Percentiles rank a stretch among this genome's conserved stretches.
phyloP scores from a whole-genome alignment of 441 rosid species.

The Cnidoscolus chayamansa region DNA sequence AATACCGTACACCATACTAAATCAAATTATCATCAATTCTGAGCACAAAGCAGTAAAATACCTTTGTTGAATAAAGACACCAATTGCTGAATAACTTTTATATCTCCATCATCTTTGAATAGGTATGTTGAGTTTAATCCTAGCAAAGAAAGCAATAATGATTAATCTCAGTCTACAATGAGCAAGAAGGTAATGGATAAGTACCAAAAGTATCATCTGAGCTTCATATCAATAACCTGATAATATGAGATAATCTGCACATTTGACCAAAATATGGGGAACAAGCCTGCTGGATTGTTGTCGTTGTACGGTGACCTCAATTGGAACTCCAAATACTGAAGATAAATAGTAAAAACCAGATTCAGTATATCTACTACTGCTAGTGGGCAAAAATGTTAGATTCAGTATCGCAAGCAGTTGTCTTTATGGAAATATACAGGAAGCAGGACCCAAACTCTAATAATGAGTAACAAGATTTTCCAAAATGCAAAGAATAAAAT shows the following conservation, averaged over 20 bases:
- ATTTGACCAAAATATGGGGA: slow-evolving; percentile 63
- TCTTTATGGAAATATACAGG: neutral
- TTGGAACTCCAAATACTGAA: slow-evolving; percentile 83
- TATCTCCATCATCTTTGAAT: slow-evolving; percentile 82
- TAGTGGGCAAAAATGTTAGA: neutral
- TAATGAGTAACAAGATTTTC: neutral
- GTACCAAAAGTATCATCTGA: neutral
- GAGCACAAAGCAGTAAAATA: slow-evolving; percentile 24
- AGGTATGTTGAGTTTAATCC: slow-evolving; percentile 62
- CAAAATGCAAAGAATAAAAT: slow-evolving; percentile 6
- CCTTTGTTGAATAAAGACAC: slow-evolving; percentile 76
- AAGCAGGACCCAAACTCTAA: neutral
- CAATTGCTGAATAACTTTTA: slow-evolving; percentile 62
- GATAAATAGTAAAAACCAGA: slow-evolving; percentile 10
- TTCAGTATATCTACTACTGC: slow-evolving; percentile 14
- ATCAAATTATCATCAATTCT: slow-evolving; percentile 8
- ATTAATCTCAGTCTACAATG: slow-evolving; percentile 9
- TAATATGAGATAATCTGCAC: slow-evolving; percentile 76
- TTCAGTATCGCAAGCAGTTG: neutral
- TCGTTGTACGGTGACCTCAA: slow-evolving; percentile 65
- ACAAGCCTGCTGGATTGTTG: slow-evolving; percentile 63
- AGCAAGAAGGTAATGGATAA: slow-evolving; percentile 4
- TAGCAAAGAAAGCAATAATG: slow-evolving; percentile 25
- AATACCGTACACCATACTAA: slow-evolving; percentile 6
- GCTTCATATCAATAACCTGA: slow-evolving; percentile 48